These are phyloP conservation scores for Camellia sinensis DNA, from an alignment of 148 eudicot genomes.

Conservation along the genomic window DNA sequence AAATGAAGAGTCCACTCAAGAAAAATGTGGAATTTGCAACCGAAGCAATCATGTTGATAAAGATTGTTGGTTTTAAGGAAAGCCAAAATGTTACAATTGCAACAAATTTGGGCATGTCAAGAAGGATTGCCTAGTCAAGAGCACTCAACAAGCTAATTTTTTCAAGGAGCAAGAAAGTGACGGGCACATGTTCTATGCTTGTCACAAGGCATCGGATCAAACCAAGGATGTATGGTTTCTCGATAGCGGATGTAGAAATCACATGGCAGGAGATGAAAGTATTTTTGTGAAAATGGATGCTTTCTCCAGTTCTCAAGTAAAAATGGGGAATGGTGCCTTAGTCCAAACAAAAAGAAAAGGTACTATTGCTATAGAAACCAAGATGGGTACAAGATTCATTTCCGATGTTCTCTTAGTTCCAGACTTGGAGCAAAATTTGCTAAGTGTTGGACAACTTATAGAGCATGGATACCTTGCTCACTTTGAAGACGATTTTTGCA, in stretches of 20 bases:
- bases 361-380: constrained; percentile 11
- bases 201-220: not conserved
- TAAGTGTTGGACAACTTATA: constrained; percentile 19
- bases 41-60: not conserved
- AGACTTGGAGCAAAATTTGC: constrained; percentile 11
- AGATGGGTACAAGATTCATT: constrained; percentile 15
- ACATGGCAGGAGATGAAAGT: constrained; percentile 14
- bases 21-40: constrained; percentile 7
- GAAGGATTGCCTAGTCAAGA: not conserved
- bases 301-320: not conserved
- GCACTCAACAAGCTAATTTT: constrained; percentile 5
- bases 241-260: constrained; percentile 21
- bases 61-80: constrained; percentile 12
- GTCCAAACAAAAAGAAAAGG: constrained; percentile 15
- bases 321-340: constrained; percentile 16
- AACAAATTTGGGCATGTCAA: constrained; percentile 13
- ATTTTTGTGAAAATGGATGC: constrained; percentile 17
- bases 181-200: not conserved
- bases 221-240: not conserved
- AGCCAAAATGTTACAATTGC: constrained; percentile 6
- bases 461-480: not conserved
- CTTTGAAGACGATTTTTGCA: constrained; percentile 12
- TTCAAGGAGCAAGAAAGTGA: constrained; percentile 4
- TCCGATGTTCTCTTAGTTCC: constrained; percentile 13
- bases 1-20: not conserved